Percentiles rank a stretch among this genome's conserved stretches.
Evolutionary conservation across 2,329 filamentous ascomycete genomes (phyloP).

Genomic region (Diaporthe capsici): DNA sequence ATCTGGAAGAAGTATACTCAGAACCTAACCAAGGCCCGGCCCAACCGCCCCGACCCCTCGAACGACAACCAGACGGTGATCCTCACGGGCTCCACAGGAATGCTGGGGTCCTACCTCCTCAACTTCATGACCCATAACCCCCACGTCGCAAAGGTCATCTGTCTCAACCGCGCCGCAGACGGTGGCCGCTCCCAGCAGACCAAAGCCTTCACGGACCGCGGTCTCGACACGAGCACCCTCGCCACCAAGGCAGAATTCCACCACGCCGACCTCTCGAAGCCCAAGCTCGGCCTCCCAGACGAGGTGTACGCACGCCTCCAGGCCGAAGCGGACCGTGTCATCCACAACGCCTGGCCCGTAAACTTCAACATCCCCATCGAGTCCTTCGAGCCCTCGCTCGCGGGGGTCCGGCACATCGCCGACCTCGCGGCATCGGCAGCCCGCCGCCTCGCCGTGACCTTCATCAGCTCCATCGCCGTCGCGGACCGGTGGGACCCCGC

Average conservation of each 20-base stretch:
- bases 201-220: conserved; percentile 52
- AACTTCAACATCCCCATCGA: conserved; percentile 62
- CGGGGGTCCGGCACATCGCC: conserved; percentile 62
- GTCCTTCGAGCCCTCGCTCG: conserved; percentile 63
- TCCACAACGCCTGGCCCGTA: conserved; percentile 63
- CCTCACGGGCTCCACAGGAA: conserved; percentile 57
- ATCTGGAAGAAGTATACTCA: conserved; percentile 50
- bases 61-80: conserved; percentile 49
- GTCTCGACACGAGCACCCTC: conserved; percentile 48
- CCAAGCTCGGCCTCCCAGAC: conserved; percentile 60
- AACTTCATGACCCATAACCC: conserved; percentile 52
- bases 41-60: conserved; percentile 46
- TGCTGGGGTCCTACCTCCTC: conserved; percentile 57
- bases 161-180: conserved; percentile 60
- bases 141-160: conserved; percentile 56
- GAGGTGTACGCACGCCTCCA: conserved; percentile 53
- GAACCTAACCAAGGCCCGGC: conserved; percentile 44
- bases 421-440: conserved; percentile 54
- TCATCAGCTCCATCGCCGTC: conserved; percentile 57
- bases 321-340: conserved; percentile 56
- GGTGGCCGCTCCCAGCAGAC: conserved; percentile 56
- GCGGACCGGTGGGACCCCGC: conserved; percentile 50
- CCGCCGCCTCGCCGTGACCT: conserved; percentile 54
- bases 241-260: conserved; percentile 60
- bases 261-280: conserved; percentile 61